A percentile compares a stretch with the other conserved stretches of the same genome.
These are phyloP conservation scores for Coemansia reversa DNA, from an alignment of 192 early-diverging fungal species.

Conservation along the genomic window DNA sequence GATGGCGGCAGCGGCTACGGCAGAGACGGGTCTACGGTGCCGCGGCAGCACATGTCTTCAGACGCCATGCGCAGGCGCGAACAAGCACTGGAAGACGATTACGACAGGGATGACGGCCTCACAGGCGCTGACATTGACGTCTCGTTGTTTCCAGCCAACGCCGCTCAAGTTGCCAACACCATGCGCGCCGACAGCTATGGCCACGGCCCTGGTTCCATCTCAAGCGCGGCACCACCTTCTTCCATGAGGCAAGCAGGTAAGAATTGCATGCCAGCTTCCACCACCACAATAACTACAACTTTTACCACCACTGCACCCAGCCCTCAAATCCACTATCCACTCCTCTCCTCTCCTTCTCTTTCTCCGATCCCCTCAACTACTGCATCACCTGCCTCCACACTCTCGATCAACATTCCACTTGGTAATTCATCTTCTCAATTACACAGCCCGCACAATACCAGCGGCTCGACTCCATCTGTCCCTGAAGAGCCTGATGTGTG, in stretches of 20 bases:
- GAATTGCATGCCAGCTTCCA: slow-evolving; percentile 10
- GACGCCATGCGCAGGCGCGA: slow-evolving; percentile 34
- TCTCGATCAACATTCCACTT: background rate
- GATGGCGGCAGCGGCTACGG: background rate
- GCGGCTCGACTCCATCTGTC: background rate
- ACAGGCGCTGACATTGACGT: slow-evolving; percentile 31
- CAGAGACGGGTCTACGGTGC: slow-evolving; percentile 7
- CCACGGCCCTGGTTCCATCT: background rate
- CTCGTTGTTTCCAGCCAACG: slow-evolving; percentile 35
- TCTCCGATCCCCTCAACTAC: background rate
- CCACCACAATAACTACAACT: background rate
- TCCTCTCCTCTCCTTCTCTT: background rate
- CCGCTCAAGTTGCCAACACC: slow-evolving; percentile 31
- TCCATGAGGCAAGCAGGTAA: slow-evolving; percentile 36
- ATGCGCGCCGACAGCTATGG: slow-evolving; percentile 40
- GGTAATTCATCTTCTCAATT: background rate
- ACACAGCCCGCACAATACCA: background rate
- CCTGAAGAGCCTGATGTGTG: background rate
- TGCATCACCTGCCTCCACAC: background rate
- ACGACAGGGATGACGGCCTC: slow-evolving; percentile 45
- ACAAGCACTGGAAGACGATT: slow-evolving; percentile 38
- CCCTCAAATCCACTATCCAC: background rate
- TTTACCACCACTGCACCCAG: background rate
- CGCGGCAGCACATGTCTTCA: slow-evolving; percentile 25
- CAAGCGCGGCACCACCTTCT: slow-evolving; percentile 1